These are phyloP conservation scores for Cryptomeria japonica DNA, from an alignment of 75 land plant genomes.

Conservation along the genomic window DNA sequence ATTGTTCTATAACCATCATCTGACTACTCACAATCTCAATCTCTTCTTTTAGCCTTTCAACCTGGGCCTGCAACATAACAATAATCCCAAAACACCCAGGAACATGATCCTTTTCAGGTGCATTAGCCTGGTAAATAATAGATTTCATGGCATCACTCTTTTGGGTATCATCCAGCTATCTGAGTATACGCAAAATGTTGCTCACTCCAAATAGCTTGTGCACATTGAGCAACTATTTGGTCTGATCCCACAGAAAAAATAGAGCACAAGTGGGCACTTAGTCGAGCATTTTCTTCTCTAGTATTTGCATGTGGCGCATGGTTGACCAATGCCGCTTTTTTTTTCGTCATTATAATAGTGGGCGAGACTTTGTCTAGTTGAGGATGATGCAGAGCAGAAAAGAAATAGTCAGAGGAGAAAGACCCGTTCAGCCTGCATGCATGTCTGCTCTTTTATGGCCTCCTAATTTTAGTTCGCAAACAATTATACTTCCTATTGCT, in stretches of 20 bases:
- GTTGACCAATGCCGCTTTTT: conserved; percentile 34
- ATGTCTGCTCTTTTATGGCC: neutral
- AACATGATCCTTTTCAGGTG: conserved; percentile 64
- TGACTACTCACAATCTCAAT: conserved; percentile 27
- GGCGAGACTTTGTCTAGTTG: neutral
- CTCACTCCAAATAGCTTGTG: conserved; percentile 53
- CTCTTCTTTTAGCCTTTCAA: conserved; percentile 18
- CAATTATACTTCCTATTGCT: too few relatives aligned
- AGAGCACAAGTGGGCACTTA: conserved; percentile 48
- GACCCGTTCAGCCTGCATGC: neutral
- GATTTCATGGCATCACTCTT: conserved; percentile 63
- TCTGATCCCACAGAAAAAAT: conserved; percentile 46
- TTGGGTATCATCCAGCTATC: conserved; percentile 31
- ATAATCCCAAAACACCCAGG: conserved; percentile 63
- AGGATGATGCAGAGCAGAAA: neutral
- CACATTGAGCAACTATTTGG: conserved; percentile 30
- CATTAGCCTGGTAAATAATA: conserved; percentile 70
- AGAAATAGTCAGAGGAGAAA: neutral
- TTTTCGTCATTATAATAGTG: conserved; percentile 23
- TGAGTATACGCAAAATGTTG: conserved; percentile 41
- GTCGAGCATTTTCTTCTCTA: conserved; percentile 46
- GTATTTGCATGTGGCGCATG: conserved; percentile 52
- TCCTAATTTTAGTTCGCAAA: too few relatives aligned
- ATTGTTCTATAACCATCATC: neutral
- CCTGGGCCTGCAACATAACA: conserved; percentile 37